Conservation (phyloP, 768 basidiomycete species). For the Omphalotus guepiniiformis region DNA sequence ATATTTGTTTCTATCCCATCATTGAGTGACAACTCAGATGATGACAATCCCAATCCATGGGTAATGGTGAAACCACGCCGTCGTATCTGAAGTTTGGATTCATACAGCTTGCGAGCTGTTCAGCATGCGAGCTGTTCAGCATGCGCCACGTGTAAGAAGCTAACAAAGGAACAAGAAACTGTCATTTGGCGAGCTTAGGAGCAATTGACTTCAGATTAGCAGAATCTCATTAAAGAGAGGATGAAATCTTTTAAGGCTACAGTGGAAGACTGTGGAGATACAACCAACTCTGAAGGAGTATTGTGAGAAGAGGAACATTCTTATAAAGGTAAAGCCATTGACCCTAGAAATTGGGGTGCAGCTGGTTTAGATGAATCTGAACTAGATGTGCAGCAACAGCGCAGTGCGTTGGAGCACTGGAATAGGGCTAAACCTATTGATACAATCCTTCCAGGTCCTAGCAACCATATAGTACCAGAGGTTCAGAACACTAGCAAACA, state of each 20-base stretch:
- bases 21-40: background rate
- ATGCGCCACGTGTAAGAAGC: background rate
- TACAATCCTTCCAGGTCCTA: background rate
- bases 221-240: background rate
- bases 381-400: constrained; percentile 14
- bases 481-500: too few species aligned
- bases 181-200: background rate
- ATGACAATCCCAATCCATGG: background rate
- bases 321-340: constrained; percentile 20
- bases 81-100: background rate
- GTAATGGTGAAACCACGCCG: background rate
- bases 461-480: too few species aligned
- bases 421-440: background rate
- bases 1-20: too few species aligned
- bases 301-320: constrained; percentile 5
- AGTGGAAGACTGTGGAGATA: background rate
- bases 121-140: background rate
- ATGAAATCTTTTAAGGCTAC: too few species aligned
- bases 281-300: background rate
- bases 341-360: constrained; percentile 22
- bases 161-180: background rate
- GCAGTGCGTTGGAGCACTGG: background rate
- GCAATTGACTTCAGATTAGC: background rate
- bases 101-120: background rate
- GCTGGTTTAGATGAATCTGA: constrained; percentile 13